phyloP scores from a whole-genome alignment of 2,329 filamentous ascomycete species.

The Emmonsia crescens region DNA sequence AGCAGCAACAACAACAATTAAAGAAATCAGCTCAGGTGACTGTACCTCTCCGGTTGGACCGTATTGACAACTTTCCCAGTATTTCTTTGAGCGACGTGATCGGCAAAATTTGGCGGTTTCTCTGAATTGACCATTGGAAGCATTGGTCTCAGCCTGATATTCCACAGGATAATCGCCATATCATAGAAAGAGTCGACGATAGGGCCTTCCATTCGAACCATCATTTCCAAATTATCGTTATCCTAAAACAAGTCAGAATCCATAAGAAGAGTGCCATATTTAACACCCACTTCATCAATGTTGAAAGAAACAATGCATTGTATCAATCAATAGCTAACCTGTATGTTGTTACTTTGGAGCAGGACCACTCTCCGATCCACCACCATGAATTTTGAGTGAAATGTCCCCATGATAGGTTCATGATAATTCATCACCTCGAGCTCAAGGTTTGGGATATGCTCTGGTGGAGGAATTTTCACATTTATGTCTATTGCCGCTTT shows the following conservation, averaged over 20 bases:
- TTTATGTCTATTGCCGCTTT: conserved; percentile 48
- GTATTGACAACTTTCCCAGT: conserved; percentile 27
- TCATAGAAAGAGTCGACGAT: conserved; percentile 70
- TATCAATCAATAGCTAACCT: conserved; percentile 18
- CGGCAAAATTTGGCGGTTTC: conserved; percentile 15
- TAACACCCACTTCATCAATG: neutral
- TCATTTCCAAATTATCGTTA: conserved; percentile 74
- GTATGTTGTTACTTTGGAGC: conserved; percentile 68
- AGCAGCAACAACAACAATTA: neutral
- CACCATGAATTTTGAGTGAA: conserved; percentile 68
- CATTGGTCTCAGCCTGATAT: conserved; percentile 49
- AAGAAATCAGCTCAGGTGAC: neutral
- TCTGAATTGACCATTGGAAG: conserved; percentile 43
- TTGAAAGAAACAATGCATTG: neutral
- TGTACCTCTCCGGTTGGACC: neutral
- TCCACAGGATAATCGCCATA: conserved; percentile 61
- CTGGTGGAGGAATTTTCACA: conserved; percentile 49
- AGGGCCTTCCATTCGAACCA: conserved; percentile 62
- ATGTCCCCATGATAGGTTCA: conserved; percentile 57
- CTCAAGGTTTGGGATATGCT: conserved; percentile 61
- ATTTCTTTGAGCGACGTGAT: neutral
- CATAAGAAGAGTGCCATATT: too few relatives aligned
- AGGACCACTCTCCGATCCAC: conserved; percentile 61
- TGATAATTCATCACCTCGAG: conserved; percentile 66
- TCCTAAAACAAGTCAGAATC: conserved; percentile 29